These are phyloP conservation scores for Lagenidium giganteum DNA, from an alignment of 352 stramenopile species.

Conservation along the genomic window DNA sequence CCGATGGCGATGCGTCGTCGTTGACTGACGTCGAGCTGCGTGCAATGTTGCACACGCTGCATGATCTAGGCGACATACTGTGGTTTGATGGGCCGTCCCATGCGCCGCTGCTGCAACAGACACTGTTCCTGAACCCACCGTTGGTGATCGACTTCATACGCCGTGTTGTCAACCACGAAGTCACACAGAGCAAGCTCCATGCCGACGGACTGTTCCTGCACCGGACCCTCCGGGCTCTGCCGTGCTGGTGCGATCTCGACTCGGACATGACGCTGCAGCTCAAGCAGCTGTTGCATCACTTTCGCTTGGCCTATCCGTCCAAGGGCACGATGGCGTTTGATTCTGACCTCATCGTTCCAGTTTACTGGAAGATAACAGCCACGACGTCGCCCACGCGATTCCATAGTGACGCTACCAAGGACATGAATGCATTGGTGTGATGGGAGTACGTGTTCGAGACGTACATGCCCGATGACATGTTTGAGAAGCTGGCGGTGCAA, in stretches of 20 bases:
- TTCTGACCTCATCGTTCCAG: conserved; percentile 7
- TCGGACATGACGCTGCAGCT: conserved; percentile 7
- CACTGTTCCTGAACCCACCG: conserved; percentile 5
- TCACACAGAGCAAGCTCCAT: too few species aligned
- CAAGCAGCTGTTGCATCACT: conserved; percentile 15
- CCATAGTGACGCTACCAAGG: too few species aligned
- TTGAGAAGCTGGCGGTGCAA: conserved; percentile 17
- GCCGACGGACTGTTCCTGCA: not conserved
- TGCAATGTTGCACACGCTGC: conserved; percentile 3
- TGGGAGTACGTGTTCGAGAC: conserved; percentile 21
- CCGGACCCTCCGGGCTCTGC: not conserved
- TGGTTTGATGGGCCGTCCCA: conserved; percentile 11
- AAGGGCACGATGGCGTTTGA: conserved; percentile 2
- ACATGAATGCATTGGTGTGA: too few species aligned
- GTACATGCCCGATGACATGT: conserved; percentile 14
- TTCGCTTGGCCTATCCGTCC: conserved; percentile 6
- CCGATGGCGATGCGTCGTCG: too few species aligned
- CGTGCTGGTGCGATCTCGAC: conserved; percentile 7
- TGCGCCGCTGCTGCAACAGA: not conserved
- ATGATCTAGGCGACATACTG: conserved; percentile 13
- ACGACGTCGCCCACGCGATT: too few species aligned
- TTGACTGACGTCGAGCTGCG: not conserved
- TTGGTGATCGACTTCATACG: conserved; percentile 14
- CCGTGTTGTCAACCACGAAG: conserved; percentile 6
- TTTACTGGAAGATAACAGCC: conserved; percentile 1